Evolutionary conservation across 2,329 filamentous ascomycete genomes (phyloP).

Genomic region (Fusarium pseudonygamai): DNA sequence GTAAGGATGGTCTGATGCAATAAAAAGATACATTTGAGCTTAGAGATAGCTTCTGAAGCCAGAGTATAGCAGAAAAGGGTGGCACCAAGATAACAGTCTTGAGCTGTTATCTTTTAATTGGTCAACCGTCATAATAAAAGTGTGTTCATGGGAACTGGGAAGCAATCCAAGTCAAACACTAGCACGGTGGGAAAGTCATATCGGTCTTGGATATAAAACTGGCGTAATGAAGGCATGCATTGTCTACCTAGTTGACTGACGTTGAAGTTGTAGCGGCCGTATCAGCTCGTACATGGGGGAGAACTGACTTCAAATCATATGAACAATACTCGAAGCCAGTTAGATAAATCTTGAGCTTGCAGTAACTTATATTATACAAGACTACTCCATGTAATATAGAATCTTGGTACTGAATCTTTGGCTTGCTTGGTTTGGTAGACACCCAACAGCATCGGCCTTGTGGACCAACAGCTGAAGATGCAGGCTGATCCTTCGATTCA

Average conservation of each 20-base stretch:
- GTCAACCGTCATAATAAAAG: background rate
- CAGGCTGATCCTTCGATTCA: background rate
- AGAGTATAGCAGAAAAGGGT: too few relatives aligned
- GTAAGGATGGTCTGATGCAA: background rate
- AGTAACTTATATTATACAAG: too few relatives aligned
- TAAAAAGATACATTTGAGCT: fast-evolving
- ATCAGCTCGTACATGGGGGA: background rate
- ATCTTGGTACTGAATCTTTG: fast-evolving
- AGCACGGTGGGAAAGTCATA: fast-evolving
- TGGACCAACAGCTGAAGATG: background rate
- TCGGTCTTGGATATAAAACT: too few relatives aligned
- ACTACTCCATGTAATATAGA: too few relatives aligned
- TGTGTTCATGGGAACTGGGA: background rate
- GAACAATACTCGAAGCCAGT: fast-evolving
- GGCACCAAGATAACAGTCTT: fast-evolving
- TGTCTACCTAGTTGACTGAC: too few relatives aligned
- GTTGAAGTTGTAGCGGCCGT: background rate
- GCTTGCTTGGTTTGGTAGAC: background rate
- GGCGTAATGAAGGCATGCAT: fast-evolving
- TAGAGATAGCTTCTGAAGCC: fast-evolving
- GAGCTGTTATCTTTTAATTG: background rate
- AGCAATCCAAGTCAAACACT: background rate
- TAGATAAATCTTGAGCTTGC: background rate
- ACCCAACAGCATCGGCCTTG: background rate
- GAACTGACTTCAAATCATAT: background rate